Base-by-base conservation (phyloP, 805 yeast species). In the Zygotorulaspora florentina region DNA sequence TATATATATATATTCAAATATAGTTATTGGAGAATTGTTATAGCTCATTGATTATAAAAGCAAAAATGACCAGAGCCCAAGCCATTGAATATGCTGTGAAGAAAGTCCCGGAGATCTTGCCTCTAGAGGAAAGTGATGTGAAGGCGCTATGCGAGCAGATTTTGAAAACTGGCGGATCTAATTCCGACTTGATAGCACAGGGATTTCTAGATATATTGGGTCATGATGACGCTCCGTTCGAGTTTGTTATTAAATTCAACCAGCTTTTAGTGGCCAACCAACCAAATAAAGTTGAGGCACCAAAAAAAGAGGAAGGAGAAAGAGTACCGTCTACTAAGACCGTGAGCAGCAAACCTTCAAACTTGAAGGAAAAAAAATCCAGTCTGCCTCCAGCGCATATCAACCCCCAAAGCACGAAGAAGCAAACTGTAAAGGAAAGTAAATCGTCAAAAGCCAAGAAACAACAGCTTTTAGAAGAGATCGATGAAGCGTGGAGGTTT, bases 341-440 rank as follows among this genome's bases (percentile, higher is more conserved):
- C n/a, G 16, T 26, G 4, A 35, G 13, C n/a, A 35, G 7, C 28
- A 20, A 18, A 9, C 13, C 26, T 20, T 5, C n/a, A 28, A 38
- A 8, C 8, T 12, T 11, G 25, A 26, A 18, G 13, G 31, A 34
- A 33, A 33, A 13, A 35, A 30, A 18, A 25, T 35, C 16, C 20
- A 26, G 3, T 36, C 39, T 28, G 31, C 39, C n/a, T 29, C 40
- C 34, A 79, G 74, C 56, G 61, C 80, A 8, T 81, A 77, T 33
- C 75, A 78, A 20, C 61, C 85, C 43, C 71, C 78, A 39, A 91
- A 85, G 47, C 73, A 85, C 7, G 88, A 84, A 47, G 77, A 79
- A 1, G 80, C 8, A 36, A 25, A 28, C 40, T 7, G 13, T 16
- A 9, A 36, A 40, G 16, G 30, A 36, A 34, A 37, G 27, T 13